Evolutionary conservation across 495 filamentous ascomycete genomes (phyloP).

Genomic region (Poronia punctata): DNA sequence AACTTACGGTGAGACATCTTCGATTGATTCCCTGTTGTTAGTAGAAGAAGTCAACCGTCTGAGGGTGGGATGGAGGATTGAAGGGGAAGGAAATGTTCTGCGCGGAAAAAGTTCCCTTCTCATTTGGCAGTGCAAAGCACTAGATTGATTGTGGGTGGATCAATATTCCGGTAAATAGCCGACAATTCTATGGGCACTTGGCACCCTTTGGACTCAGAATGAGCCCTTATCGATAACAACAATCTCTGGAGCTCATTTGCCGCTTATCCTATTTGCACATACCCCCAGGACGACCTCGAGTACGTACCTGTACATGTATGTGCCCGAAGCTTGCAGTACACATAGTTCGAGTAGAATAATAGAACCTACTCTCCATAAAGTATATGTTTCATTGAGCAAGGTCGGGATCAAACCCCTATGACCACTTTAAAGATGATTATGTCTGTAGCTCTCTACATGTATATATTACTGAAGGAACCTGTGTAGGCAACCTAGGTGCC

Average conservation of each 20-base stretch:
- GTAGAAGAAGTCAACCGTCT: conserved; percentile 25
- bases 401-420: too few species aligned
- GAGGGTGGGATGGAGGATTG: conserved; percentile 17
- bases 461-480: too few species aligned
- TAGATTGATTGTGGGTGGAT: conserved; percentile 14
- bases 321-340: too few species aligned
- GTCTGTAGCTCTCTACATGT: too few species aligned
- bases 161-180: conserved; percentile 24
- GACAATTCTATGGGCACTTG: conserved; percentile 8
- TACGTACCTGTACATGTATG: too few species aligned
- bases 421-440: too few species aligned
- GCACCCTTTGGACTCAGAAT: neutral
- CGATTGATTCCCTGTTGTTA: conserved; percentile 29
- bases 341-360: too few species aligned
- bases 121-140: conserved; percentile 13
- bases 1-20: conserved; percentile 69
- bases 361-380: too few species aligned
- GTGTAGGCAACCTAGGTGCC: too few species aligned
- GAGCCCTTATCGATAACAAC: conserved; percentile 11
- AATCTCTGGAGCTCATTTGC: neutral
- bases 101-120: conserved; percentile 16
- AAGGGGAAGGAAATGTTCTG: conserved; percentile 19
- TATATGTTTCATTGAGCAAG: too few species aligned
- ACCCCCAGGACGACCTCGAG: too few species aligned
- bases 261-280: too few species aligned